These are phyloP conservation scores for Camellia granthamiana DNA, from an alignment of 148 eudicot species.

Conservation along the genomic window DNA sequence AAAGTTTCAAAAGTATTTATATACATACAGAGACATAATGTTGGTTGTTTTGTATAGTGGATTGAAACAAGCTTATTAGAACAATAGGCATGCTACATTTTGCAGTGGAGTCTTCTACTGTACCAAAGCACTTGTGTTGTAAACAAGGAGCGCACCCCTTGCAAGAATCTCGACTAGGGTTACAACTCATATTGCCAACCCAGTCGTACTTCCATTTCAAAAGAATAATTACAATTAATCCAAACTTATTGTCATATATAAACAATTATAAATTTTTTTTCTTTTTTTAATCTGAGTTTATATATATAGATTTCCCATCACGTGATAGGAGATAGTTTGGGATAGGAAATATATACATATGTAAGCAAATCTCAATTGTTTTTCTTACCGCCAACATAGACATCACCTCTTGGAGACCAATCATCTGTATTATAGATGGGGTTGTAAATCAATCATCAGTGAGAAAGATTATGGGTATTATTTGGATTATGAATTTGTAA, in stretches of 20 bases:
- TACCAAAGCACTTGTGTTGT: constrained; percentile 90
- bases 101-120: constrained; percentile 16
- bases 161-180: constrained; percentile 75
- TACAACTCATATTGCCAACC: constrained; percentile 81
- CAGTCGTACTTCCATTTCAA: constrained; percentile 56
- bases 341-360: too few species aligned
- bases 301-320: too few species aligned
- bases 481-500: background rate
- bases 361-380: background rate
- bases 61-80: background rate
- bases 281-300: too few species aligned
- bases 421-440: constrained; percentile 73
- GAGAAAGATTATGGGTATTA: background rate
- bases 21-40: background rate
- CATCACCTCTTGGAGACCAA: constrained; percentile 80
- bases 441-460: constrained; percentile 37
- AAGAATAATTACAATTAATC: background rate
- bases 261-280: too few species aligned
- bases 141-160: constrained; percentile 91
- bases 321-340: too few species aligned
- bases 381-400: constrained; percentile 70
- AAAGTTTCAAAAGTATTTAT: background rate
- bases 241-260: background rate
- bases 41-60: background rate
- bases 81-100: background rate